A percentile compares a stretch with the other conserved stretches of the same genome.
These are phyloP conservation scores for Cutaneotrichosporon dermatis DNA, from an alignment of 1,284 basidiomycete genomes.

Conservation along the genomic window DNA sequence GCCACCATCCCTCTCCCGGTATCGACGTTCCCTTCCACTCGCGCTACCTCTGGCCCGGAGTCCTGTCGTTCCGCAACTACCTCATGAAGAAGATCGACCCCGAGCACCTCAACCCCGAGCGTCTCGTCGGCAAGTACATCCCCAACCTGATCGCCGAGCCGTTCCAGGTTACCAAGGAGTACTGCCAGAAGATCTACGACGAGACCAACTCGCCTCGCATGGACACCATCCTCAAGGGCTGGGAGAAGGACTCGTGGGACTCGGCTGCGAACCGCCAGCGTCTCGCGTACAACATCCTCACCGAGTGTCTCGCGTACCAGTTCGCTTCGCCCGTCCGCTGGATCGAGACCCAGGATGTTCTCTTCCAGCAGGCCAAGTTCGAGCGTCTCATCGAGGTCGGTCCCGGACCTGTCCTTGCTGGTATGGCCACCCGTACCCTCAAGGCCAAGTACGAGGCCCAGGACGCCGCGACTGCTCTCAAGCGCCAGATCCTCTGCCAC, in stretches of 20 bases:
- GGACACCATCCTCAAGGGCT: conserved; percentile 84
- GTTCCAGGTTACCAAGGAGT: conserved; percentile 83
- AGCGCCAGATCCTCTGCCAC: conserved; percentile 81
- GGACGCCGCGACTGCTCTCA: conserved; percentile 78
- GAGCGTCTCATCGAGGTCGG: conserved; percentile 94
- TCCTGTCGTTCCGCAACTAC: conserved; percentile 71
- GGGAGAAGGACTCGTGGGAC: conserved; percentile 90
- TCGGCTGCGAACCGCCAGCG: conserved; percentile 76
- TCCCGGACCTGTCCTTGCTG: conserved; percentile 86
- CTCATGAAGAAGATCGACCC: conserved; percentile 97
- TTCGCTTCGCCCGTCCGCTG: conserved; percentile 87
- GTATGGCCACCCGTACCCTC: conserved; percentile 91
- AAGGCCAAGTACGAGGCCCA: conserved; percentile 92
- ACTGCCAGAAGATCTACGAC: conserved; percentile 91
- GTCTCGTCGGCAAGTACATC: conserved; percentile 89
- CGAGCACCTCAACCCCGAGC: conserved; percentile 81
- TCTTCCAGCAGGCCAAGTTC: conserved; percentile 84
- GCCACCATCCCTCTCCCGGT: conserved; percentile 91
- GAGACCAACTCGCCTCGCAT: conserved; percentile 90
- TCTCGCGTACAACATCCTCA: conserved; percentile 89
- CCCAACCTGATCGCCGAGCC: conserved; percentile 95
- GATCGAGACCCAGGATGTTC: conserved; percentile 96
- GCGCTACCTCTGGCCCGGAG: conserved; percentile 96
- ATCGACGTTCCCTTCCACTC: conserved; percentile 99
- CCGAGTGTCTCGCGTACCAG: conserved; percentile 94